These are phyloP conservation scores for Aspergillus costaricaensis DNA, from an alignment of 2,329 filamentous ascomycete species.

Conservation along the genomic window DNA sequence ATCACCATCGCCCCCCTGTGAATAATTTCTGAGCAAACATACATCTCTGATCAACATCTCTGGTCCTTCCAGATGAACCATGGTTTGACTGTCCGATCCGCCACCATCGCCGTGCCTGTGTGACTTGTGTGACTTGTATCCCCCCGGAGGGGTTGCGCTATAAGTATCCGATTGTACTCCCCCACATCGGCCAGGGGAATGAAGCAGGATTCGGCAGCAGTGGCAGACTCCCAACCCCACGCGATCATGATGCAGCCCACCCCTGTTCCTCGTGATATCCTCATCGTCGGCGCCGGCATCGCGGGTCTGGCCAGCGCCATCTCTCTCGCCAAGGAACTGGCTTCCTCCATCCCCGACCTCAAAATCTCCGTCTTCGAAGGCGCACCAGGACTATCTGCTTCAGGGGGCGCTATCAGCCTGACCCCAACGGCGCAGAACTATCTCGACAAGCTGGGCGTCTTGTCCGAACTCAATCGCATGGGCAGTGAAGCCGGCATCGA, in stretches of 20 bases:
- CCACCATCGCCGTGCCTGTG: neutral
- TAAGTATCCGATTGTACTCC: neutral
- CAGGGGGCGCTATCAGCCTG: slow-evolving; percentile 40
- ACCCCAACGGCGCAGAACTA: slow-evolving; percentile 39
- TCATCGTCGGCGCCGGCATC: slow-evolving; percentile 27
- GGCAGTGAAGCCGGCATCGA: slow-evolving; percentile 33
- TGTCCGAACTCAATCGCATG: slow-evolving; percentile 31
- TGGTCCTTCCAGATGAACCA: neutral
- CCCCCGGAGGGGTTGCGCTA: neutral
- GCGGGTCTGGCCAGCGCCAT: slow-evolving; percentile 25
- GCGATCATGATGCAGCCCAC: neutral
- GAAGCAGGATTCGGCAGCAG: neutral
- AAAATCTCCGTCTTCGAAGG: slow-evolving; percentile 35
- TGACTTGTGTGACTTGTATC: neutral
- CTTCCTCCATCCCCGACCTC: slow-evolving; percentile 15
- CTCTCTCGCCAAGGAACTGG: slow-evolving; percentile 22
- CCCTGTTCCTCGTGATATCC: slow-evolving; percentile 19
- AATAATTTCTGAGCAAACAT: too few relatives aligned
- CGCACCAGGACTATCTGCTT: slow-evolving; percentile 29
- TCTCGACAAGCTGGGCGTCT: slow-evolving; percentile 37
- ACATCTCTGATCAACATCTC: too few relatives aligned
- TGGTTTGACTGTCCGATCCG: neutral
- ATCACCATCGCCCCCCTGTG: too few relatives aligned
- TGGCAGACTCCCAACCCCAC: neutral
- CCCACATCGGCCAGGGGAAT: neutral